A percentile compares a stretch with the other conserved stretches of the same genome.
phyloP scores from a whole-genome alignment of 2,329 filamentous ascomycete species.

The Pyrenochaeta sp. region DNA sequence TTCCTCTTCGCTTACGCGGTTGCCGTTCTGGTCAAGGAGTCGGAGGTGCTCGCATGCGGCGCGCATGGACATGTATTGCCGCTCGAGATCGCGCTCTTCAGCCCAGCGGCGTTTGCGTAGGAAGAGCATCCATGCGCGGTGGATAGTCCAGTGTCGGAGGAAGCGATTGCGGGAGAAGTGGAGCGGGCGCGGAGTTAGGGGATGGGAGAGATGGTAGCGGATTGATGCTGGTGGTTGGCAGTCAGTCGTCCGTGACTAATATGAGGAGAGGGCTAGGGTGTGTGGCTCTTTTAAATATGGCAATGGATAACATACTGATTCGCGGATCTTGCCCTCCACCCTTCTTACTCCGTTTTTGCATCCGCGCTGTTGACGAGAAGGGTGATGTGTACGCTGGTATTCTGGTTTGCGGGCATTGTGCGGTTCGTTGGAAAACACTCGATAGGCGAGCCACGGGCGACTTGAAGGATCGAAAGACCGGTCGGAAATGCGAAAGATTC shows the following conservation, averaged over 20 bases:
- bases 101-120: slow-evolving; percentile 72
- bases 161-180: slow-evolving; percentile 87
- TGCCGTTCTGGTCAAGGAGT: slow-evolving; percentile 56
- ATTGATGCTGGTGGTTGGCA: slow-evolving; percentile 61
- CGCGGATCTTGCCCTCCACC: slow-evolving; percentile 35
- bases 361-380: slow-evolving; percentile 41
- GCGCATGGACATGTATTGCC: slow-evolving; percentile 83
- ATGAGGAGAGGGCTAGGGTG: too few relatives aligned
- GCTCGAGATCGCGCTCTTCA: slow-evolving; percentile 75
- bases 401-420: slow-evolving; percentile 23
- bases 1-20: slow-evolving; percentile 53
- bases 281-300: background rate
- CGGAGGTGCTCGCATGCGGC: slow-evolving; percentile 85
- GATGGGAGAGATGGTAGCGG: slow-evolving; percentile 75
- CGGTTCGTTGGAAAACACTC: slow-evolving; percentile 10
- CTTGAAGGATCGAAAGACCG: slow-evolving; percentile 29
- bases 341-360: slow-evolving; percentile 39
- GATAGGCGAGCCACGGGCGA: slow-evolving; percentile 15
- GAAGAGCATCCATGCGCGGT: slow-evolving; percentile 91
- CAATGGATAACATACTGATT: slow-evolving; percentile 37
- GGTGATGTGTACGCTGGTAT: slow-evolving; percentile 22
- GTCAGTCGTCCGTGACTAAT: background rate
- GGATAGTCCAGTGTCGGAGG: slow-evolving; percentile 98
- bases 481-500: slow-evolving; percentile 37
- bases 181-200: slow-evolving; percentile 76